Evolutionary conservation across 768 basidiomycete species (phyloP).

Genomic region (Rhizopogon vesiculosus): DNA sequence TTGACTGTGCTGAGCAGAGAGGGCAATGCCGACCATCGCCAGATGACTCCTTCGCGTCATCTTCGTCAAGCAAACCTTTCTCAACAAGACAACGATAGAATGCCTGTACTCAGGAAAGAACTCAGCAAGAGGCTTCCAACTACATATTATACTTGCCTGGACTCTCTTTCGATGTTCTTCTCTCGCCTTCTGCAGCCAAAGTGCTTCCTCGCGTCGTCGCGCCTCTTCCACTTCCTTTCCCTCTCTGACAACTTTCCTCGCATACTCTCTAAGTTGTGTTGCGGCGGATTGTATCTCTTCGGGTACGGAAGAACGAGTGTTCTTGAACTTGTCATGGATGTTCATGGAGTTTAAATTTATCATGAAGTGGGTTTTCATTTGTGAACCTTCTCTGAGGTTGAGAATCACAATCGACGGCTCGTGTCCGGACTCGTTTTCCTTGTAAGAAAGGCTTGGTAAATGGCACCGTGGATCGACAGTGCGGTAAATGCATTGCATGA

Average conservation of each 20-base stretch:
- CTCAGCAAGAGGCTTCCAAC: background rate
- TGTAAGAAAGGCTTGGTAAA: slow-evolving; percentile 1
- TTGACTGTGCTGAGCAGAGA: background rate
- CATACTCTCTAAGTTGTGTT: background rate
- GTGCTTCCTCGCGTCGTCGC: background rate
- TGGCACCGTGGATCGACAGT: background rate
- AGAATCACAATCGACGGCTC: slow-evolving; percentile 3
- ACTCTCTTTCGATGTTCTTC: background rate
- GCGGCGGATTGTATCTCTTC: background rate
- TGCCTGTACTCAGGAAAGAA: background rate
- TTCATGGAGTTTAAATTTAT: slow-evolving; percentile 2
- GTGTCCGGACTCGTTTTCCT: background rate
- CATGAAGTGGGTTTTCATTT: slow-evolving; percentile 5
- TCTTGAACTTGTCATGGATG: slow-evolving; percentile 2
- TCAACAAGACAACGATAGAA: background rate
- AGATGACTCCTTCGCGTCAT: background rate
- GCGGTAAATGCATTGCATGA: slow-evolving; percentile 3
- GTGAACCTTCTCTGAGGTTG: slow-evolving; percentile 2
- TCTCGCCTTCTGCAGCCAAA: background rate
- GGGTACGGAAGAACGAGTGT: background rate
- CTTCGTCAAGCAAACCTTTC: background rate
- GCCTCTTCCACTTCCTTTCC: background rate
- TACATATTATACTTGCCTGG: background rate
- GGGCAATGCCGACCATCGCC: background rate
- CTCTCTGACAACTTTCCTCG: background rate